Evolutionary conservation across 345 rosid genomes (phyloP).

Genomic region (Punica granatum): DNA sequence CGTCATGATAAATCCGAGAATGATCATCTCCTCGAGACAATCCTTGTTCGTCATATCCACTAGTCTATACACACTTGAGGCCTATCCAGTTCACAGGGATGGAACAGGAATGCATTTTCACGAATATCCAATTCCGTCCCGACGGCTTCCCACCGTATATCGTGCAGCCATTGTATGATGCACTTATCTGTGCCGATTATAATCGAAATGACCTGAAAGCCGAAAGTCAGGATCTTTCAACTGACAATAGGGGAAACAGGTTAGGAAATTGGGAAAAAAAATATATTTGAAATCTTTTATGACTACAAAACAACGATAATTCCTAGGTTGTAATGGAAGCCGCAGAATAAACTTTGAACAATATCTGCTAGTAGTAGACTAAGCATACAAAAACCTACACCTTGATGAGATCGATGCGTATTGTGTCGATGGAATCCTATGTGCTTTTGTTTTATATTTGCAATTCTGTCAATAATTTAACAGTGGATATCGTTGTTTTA

Average conservation of each 20-base stretch:
- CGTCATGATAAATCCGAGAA: not conserved
- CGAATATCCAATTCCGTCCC: not conserved
- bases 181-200: not conserved
- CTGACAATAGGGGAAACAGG: not conserved
- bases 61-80: too few relatives aligned
- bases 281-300: not conserved
- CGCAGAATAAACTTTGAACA: not conserved
- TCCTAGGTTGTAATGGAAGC: not conserved
- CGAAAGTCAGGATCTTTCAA: not conserved
- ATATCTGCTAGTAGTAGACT: not conserved
- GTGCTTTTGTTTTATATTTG: not conserved
- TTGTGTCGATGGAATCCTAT: not conserved
- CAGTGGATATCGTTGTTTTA: not conserved
- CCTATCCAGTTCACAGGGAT: too few relatives aligned
- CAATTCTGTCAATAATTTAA: not conserved
- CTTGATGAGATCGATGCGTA: constrained; percentile 8
- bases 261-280: not conserved
- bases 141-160: not conserved
- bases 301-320: constrained; percentile 3
- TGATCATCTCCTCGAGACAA: too few relatives aligned
- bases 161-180: not conserved
- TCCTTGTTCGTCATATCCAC: too few relatives aligned
- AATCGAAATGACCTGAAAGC: not conserved
- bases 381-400: not conserved
- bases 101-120: too few relatives aligned